Evolutionary conservation across 2,329 filamentous ascomycete genomes (phyloP).

Genomic region (Alternaria hordeiaustralica): DNA sequence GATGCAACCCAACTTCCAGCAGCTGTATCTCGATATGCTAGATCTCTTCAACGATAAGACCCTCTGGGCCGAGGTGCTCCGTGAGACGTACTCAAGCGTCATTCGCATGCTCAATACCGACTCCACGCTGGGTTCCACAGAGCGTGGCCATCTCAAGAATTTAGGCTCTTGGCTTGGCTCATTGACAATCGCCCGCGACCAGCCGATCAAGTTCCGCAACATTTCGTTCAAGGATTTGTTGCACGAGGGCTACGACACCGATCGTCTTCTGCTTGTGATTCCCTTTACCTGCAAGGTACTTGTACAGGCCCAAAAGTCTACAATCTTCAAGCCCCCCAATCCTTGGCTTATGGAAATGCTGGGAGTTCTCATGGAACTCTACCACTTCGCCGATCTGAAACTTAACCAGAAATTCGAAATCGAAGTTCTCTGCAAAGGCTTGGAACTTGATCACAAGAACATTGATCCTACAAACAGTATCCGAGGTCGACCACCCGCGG

Average conservation of each 20-base stretch:
- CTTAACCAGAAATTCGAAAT: constrained; percentile 99
- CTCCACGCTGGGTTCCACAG: constrained; percentile 81
- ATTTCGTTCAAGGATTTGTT: constrained; percentile 96
- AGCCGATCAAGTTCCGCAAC: constrained; percentile 94
- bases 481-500: constrained; percentile 73
- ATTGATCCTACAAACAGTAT: constrained; percentile 90
- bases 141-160: constrained; percentile 89
- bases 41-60: constrained; percentile 78
- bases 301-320: constrained; percentile 81
- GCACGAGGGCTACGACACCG: constrained; percentile 90
- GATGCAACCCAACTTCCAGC: constrained; percentile 95
- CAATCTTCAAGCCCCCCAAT: constrained; percentile 91
- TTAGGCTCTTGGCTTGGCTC: constrained; percentile 93
- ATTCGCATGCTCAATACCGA: constrained; percentile 90
- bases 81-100: constrained; percentile 89
- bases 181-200: constrained; percentile 88
- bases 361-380: constrained; percentile 87
- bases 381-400: constrained; percentile 90
- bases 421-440: constrained; percentile 91
- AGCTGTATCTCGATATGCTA: constrained; percentile 88
- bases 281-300: constrained; percentile 98
- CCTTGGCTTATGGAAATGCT: constrained; percentile 98
- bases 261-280: constrained; percentile 89
- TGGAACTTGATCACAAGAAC: constrained; percentile 89
- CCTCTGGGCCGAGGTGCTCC: constrained; percentile 86